Conservation (phyloP, 805 yeast species). For the Suhomyces sp. region DNA sequence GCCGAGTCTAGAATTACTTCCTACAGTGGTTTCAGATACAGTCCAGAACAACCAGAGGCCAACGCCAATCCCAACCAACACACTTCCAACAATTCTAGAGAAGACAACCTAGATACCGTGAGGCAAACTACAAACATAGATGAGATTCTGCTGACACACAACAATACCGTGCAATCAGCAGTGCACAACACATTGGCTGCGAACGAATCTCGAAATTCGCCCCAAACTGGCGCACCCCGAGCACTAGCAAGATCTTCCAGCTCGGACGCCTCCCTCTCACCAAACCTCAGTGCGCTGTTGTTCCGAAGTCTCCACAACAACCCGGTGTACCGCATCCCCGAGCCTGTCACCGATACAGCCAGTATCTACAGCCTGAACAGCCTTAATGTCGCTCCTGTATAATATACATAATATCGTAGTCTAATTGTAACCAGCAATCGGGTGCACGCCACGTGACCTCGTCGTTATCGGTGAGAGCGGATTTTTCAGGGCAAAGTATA, state of each 20-base stretch:
- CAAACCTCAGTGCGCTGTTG: not conserved
- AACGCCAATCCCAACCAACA: not conserved
- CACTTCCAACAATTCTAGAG: not conserved
- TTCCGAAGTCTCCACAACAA: slow-evolving; percentile 2
- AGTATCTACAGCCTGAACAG: slow-evolving; percentile 1
- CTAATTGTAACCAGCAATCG: not conserved
- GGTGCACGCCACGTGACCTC: not conserved
- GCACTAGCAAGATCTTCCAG: not conserved
- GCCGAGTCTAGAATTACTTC: not conserved
- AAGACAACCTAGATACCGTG: not conserved
- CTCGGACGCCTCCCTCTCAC: not conserved
- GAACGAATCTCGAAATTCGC: not conserved
- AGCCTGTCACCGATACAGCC: not conserved
- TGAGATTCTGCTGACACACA: not conserved
- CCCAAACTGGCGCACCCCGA: not conserved
- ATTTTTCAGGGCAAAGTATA: not conserved
- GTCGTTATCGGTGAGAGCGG: not conserved
- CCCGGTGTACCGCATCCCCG: slow-evolving; percentile 3
- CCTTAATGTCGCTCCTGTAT: slow-evolving; percentile 2
- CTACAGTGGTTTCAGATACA: not conserved
- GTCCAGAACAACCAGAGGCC: not conserved
- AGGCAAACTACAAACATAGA: not conserved
- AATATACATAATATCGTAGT: not conserved
- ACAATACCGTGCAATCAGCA: not conserved
- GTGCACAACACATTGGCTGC: not conserved